These are phyloP conservation scores for Monilinia aucupariae DNA, from an alignment of 2,329 filamentous ascomycete genomes.

Conservation along the genomic window DNA sequence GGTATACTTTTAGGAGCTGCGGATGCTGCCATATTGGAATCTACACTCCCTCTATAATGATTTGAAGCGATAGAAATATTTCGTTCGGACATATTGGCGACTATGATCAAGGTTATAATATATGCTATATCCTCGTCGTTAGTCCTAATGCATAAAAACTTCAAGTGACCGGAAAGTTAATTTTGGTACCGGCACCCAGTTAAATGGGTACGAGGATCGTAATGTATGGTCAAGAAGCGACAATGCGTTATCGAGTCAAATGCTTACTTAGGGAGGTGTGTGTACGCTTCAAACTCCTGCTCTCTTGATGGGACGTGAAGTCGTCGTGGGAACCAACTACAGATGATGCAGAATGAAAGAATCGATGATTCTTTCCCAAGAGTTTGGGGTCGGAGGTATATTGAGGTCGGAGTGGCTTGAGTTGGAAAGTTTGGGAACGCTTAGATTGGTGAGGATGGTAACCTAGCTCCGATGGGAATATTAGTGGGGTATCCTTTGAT, in stretches of 20 bases:
- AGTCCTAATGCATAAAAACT: neutral
- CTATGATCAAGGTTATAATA: neutral
- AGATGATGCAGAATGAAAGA: neutral
- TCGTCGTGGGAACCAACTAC: neutral
- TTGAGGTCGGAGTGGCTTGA: constrained; percentile 11
- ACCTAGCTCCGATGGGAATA: constrained; percentile 1
- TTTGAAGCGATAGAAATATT: constrained; percentile 16
- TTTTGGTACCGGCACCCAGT: constrained; percentile 18
- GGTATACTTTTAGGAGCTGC: neutral
- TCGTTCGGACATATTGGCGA: constrained; percentile 11
- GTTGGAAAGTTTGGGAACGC: neutral
- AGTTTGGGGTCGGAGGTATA: neutral
- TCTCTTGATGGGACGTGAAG: constrained; percentile 3
- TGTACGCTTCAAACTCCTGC: constrained; percentile 5
- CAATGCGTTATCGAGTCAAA: constrained; percentile 19
- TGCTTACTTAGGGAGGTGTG: constrained; percentile 13
- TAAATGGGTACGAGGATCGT: constrained; percentile 15
- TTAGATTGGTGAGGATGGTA: neutral
- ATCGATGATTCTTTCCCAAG: neutral
- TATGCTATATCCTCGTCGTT: constrained; percentile 14
- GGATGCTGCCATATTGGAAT: constrained; percentile 19
- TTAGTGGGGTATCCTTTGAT: neutral
- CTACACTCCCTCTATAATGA: constrained; percentile 10
- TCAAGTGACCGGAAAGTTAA: constrained; percentile 16
- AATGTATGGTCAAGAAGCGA: constrained; percentile 16